Conservation (phyloP, 164 flowering plant species). For the Dillenia turbinata region DNA sequence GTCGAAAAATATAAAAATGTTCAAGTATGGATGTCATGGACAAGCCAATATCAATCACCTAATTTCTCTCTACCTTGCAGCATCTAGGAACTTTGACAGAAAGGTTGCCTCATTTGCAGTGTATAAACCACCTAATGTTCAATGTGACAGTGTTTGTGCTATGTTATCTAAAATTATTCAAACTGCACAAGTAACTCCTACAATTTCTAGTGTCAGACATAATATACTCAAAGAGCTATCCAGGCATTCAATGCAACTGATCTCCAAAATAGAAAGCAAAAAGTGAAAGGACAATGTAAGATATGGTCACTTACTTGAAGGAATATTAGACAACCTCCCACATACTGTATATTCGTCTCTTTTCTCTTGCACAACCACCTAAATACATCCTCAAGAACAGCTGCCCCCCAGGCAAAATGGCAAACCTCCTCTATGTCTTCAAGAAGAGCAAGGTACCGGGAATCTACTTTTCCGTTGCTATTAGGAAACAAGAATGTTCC, state of each 20-base stretch:
- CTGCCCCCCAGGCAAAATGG: conserved; percentile 39
- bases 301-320: conserved; percentile 29
- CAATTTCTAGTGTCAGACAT: too few relatives aligned
- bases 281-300: not conserved
- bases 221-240: too few relatives aligned
- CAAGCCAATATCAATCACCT: too few relatives aligned
- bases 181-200: too few relatives aligned
- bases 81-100: too few relatives aligned
- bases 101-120: too few relatives aligned
- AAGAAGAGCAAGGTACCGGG: conserved; percentile 31
- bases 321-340: conserved; percentile 41
- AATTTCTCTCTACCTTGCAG: too few relatives aligned
- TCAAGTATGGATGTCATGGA: not conserved
- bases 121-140: too few relatives aligned
- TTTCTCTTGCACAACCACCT: conserved; percentile 29
- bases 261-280: not conserved
- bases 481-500: conserved; percentile 37
- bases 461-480: conserved; percentile 30
- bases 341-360: conserved; percentile 15
- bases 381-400: conserved; percentile 31
- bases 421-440: conserved; percentile 20
- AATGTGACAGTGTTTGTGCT: too few relatives aligned
- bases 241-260: too few relatives aligned
- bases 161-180: too few relatives aligned
- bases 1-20: conserved; percentile 6